Conservation (phyloP, 495 filamentous ascomycete genomes). For the Penicillium coffeae region DNA sequence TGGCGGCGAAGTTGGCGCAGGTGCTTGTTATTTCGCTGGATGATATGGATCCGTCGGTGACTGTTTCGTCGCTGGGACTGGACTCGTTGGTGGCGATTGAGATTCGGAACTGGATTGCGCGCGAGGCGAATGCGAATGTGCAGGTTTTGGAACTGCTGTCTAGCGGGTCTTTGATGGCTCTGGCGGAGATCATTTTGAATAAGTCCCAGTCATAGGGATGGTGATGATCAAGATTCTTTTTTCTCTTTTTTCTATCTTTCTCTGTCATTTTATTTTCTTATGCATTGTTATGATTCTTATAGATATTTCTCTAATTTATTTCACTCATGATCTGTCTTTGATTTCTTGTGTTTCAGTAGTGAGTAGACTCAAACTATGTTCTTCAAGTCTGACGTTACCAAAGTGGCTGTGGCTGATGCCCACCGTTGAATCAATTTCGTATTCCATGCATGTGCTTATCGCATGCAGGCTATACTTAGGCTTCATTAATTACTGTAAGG, state of each 20-base stretch:
- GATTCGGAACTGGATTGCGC: conserved; percentile 36
- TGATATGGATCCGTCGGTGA: conserved; percentile 30
- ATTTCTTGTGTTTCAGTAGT: conserved; percentile 5
- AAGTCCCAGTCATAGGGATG: conserved; percentile 21
- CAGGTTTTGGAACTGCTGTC: conserved; percentile 32
- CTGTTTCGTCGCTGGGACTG: conserved; percentile 28
- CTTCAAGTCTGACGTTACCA: no score
- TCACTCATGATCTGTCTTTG: not conserved
- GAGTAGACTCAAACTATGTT: no score
- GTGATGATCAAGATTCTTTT: not conserved
- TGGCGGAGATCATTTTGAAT: conserved; percentile 28
- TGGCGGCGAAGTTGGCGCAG: conserved; percentile 26
- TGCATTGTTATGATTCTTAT: not conserved
- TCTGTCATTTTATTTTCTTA: not conserved
- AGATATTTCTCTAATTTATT: not conserved
- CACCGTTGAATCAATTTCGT: no score
- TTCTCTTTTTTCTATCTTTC: not conserved
- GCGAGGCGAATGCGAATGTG: conserved; percentile 33
- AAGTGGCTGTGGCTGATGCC: no score
- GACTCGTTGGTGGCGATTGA: conserved; percentile 40
- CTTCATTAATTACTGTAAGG: no score
- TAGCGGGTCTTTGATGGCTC: conserved; percentile 24
- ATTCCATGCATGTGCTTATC: no score
- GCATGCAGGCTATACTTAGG: no score
- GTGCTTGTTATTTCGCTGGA: conserved; percentile 23